Percentiles rank a stretch among this genome's conserved stretches.
phyloP scores from a whole-genome alignment of 2,329 filamentous ascomycete genomes.

The Curvularia sp. region DNA sequence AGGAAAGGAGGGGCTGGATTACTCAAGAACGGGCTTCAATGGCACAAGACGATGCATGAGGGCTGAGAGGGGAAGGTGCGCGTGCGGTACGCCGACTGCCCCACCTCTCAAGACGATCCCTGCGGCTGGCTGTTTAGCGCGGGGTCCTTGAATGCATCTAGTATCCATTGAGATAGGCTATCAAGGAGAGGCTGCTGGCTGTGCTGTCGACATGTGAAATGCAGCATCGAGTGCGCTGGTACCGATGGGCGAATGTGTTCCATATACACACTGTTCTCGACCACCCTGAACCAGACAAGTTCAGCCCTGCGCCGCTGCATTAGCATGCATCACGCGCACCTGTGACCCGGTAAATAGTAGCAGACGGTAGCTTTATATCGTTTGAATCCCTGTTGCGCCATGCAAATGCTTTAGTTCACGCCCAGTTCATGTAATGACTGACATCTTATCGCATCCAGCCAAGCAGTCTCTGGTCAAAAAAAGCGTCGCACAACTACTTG shows the following conservation, averaged over 20 bases:
- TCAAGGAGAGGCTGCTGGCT: not conserved
- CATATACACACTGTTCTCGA: not conserved
- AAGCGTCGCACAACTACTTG: not conserved
- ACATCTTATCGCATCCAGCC: slow-evolving; percentile 3
- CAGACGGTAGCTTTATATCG: not conserved
- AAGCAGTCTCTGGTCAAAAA: slow-evolving; percentile 2
- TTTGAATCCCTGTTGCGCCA: slow-evolving; percentile 25
- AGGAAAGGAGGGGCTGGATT: slow-evolving; percentile 14
- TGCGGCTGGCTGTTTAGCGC: slow-evolving; percentile 21
- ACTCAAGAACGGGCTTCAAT: slow-evolving; percentile 22
- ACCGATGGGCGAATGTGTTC: not conserved
- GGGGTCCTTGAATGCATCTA: slow-evolving; percentile 16
- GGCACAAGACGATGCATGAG: slow-evolving; percentile 25
- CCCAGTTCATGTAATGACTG: slow-evolving; percentile 27
- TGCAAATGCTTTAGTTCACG: slow-evolving; percentile 31
- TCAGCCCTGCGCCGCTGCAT: not conserved
- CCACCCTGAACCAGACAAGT: not conserved
- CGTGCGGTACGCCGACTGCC: slow-evolving; percentile 21
- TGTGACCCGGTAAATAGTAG: not conserved
- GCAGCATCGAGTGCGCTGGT: not conserved
- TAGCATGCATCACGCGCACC: not conserved
- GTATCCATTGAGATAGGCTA: not conserved
- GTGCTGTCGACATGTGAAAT: not conserved
- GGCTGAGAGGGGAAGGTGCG: slow-evolving; percentile 29
- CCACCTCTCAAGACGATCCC: slow-evolving; percentile 23